These are phyloP conservation scores for Trichoderma brevicompactum DNA, from an alignment of 2,329 filamentous ascomycete species.

Conservation along the genomic window DNA sequence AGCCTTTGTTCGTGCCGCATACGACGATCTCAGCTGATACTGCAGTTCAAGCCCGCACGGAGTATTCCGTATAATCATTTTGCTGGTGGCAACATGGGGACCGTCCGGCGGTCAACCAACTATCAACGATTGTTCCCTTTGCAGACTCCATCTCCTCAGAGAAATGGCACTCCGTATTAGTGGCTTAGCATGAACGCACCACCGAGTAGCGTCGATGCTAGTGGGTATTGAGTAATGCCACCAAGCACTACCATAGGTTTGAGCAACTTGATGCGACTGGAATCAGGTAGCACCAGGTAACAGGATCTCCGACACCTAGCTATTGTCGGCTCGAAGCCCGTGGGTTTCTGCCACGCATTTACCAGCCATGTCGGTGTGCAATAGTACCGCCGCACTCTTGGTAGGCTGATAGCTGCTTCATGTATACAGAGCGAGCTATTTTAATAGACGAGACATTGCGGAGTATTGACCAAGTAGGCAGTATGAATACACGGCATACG, in stretches of 20 bases:
- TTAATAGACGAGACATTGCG: neutral
- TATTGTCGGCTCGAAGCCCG: slow-evolving; percentile 15
- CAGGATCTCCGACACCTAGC: slow-evolving; percentile 6
- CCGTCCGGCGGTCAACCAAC: slow-evolving; percentile 17
- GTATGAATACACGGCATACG: neutral
- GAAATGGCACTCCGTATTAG: neutral
- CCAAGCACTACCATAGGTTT: neutral
- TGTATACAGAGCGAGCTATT: neutral
- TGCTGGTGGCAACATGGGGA: slow-evolving; percentile 1
- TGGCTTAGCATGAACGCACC: slow-evolving; percentile 14
- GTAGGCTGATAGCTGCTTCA: neutral
- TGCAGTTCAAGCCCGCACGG: neutral
- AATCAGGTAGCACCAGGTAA: slow-evolving; percentile 12
- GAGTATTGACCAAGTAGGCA: too few species aligned
- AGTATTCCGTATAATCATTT: neutral
- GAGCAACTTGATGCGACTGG: neutral
- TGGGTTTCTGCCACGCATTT: neutral
- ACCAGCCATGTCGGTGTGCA: slow-evolving; percentile 15
- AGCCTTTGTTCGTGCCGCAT: too few species aligned
- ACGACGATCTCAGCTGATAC: slow-evolving; percentile 6
- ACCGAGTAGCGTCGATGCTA: slow-evolving; percentile 25
- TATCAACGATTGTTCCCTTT: neutral
- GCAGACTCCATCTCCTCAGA: neutral
- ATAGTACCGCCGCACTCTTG: neutral
- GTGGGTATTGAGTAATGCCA: slow-evolving; percentile 8